Percentiles rank a stretch among this genome's conserved stretches.
Evolutionary conservation across 140 eudicot genomes (phyloP).

Genomic region (Ambrosia hybrid): DNA sequence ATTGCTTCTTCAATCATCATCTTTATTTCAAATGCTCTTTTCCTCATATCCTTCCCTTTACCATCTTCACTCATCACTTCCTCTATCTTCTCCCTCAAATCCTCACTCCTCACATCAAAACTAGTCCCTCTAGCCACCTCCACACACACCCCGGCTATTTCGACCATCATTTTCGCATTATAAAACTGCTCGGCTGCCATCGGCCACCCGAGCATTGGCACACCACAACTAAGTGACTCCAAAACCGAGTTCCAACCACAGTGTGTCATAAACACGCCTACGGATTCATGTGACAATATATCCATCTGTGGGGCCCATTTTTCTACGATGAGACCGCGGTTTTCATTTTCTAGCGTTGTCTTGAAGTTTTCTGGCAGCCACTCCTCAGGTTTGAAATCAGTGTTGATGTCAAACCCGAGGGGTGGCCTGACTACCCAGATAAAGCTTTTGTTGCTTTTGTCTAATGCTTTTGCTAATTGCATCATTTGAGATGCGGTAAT

Average conservation of each 20-base stretch:
- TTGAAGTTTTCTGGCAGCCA: conserved; percentile 77
- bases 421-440: conserved; percentile 86
- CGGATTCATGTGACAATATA: conserved; percentile 53
- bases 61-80: conserved; percentile 53
- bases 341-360: conserved; percentile 30
- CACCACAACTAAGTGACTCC: conserved; percentile 59
- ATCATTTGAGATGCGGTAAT: conserved; percentile 69
- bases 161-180: conserved; percentile 62
- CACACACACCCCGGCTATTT: conserved; percentile 55
- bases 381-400: conserved; percentile 54
- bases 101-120: conserved; percentile 56
- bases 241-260: conserved; percentile 85
- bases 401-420: conserved; percentile 53
- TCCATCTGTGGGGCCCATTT: conserved; percentile 82
- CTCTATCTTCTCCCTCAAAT: conserved; percentile 53
- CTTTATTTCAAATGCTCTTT: conserved; percentile 46
- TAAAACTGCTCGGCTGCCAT: conserved; percentile 66
- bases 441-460: conserved; percentile 33
- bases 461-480: conserved; percentile 67
- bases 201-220: conserved; percentile 76
- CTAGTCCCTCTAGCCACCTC: conserved; percentile 68
- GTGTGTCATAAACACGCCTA: conserved; percentile 54
- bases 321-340: conserved; percentile 46
- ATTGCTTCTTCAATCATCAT: conserved; percentile 38
- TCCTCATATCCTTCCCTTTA: conserved; percentile 45